Conservation (phyloP, 768 basidiomycete genomes). For the Hygrocybe punicea region DNA sequence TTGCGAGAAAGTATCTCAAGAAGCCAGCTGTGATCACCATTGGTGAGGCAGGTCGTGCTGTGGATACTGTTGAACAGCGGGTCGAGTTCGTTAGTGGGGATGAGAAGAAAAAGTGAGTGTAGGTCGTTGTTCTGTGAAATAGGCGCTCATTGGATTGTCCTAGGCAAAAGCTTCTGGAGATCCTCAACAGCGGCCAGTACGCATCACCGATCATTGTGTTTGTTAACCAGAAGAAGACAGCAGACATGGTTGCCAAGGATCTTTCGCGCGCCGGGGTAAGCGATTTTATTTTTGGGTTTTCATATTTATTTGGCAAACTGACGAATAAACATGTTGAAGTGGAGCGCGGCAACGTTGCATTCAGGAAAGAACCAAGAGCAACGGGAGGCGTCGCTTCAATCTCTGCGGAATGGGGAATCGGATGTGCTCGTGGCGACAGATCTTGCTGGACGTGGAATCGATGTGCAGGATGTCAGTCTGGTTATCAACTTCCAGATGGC, state of each 20-base stretch:
- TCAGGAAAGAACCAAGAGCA: slow-evolving; percentile 98
- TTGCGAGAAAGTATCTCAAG: slow-evolving; percentile 90
- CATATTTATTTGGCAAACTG: slow-evolving; percentile 2
- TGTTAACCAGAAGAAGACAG: slow-evolving; percentile 99
- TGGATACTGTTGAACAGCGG: slow-evolving; percentile 95
- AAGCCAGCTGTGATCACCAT: slow-evolving; percentile 95
- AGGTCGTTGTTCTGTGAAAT: neutral
- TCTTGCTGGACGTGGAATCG: slow-evolving; percentile 96
- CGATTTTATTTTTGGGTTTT: slow-evolving; percentile 17
- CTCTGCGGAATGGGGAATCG: slow-evolving; percentile 79
- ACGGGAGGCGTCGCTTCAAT: slow-evolving; percentile 86
- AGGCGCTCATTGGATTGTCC: neutral
- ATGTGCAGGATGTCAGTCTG: slow-evolving; percentile 92
- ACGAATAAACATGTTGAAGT: slow-evolving; percentile 42
- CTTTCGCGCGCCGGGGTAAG: slow-evolving; percentile 82
- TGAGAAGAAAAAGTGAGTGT: slow-evolving; percentile 90
- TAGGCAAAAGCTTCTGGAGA: slow-evolving; percentile 83
- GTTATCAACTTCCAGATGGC: slow-evolving; percentile 99
- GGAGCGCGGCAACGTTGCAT: slow-evolving; percentile 88
- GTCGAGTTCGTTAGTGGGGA: slow-evolving; percentile 92
- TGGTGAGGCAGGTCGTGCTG: slow-evolving; percentile 95
- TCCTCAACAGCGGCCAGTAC: slow-evolving; percentile 82
- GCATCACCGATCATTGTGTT: slow-evolving; percentile 95
- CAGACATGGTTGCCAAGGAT: slow-evolving; percentile 96
- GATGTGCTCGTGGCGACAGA: slow-evolving; percentile 96